Evolutionary conservation across 306 rosid genomes (phyloP).

Genomic region (Vigna unguiculata): DNA sequence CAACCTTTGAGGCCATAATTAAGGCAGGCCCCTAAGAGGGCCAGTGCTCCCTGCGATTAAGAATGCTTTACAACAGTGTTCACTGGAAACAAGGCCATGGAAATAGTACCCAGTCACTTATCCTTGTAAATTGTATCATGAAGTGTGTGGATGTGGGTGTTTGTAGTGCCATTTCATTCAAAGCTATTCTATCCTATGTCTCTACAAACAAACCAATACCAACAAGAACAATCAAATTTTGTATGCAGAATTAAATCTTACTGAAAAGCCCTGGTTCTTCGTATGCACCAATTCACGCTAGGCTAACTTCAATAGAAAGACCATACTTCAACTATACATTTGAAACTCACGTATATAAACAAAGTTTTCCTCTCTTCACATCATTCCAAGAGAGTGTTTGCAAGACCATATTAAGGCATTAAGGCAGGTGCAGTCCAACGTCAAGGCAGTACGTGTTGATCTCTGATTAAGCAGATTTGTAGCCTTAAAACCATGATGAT

Average conservation of each 20-base stretch:
- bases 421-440: slow-evolving; percentile 20
- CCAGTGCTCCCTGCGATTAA: too few species aligned
- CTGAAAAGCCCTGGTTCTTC: neutral
- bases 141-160: too few species aligned
- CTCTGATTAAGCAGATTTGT: too few species aligned
- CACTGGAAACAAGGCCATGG: neutral
- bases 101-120: neutral
- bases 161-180: neutral
- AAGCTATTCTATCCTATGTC: neutral
- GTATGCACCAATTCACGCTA: neutral
- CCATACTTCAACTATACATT: slow-evolving; percentile 13
- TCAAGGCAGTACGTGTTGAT: neutral
- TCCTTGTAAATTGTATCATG: neutral
- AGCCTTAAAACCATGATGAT: too few species aligned
- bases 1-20: too few species aligned
- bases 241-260: slow-evolving; percentile 6
- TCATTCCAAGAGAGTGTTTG: neutral
- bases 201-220: neutral
- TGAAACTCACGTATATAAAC: slow-evolving; percentile 15
- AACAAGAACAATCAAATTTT: slow-evolving; percentile 15
- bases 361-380: slow-evolving; percentile 22
- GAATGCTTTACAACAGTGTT: too few species aligned
- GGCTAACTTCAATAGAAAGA: slow-evolving; percentile 21
- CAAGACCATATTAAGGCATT: slow-evolving; percentile 7
- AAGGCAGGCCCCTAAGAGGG: too few species aligned